Percentiles rank a stretch among this genome's conserved stretches.
These are phyloP conservation scores for Pichia rugopelliculosa DNA, from an alignment of 805 yeast genomes.

Conservation along the genomic window DNA sequence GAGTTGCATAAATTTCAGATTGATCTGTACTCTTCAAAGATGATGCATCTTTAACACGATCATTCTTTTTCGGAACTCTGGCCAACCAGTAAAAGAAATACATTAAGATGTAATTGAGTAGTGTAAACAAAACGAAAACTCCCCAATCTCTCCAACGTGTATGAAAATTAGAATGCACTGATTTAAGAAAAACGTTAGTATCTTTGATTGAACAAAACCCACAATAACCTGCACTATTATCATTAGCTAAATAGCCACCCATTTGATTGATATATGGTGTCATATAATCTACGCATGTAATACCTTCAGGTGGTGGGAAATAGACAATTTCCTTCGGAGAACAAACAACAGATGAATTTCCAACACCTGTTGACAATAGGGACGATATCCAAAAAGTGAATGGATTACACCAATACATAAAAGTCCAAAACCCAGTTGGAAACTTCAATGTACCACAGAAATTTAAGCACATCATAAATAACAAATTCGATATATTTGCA, in stretches of 20 bases:
- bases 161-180: slow-evolving; percentile 34
- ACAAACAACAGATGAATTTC: slow-evolving; percentile 42
- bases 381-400: slow-evolving; percentile 58
- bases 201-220: slow-evolving; percentile 47
- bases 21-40: slow-evolving; percentile 16
- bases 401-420: slow-evolving; percentile 71
- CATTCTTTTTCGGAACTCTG: slow-evolving; percentile 63
- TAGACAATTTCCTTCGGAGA: slow-evolving; percentile 38
- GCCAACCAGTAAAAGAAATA: slow-evolving; percentile 44
- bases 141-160: slow-evolving; percentile 62
- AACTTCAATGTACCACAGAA: slow-evolving; percentile 75
- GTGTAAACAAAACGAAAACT: slow-evolving; percentile 42
- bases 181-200: slow-evolving; percentile 54
- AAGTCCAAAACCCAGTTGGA: slow-evolving; percentile 64
- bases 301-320: slow-evolving; percentile 46
- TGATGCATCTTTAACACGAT: slow-evolving; percentile 26
- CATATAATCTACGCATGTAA: slow-evolving; percentile 53
- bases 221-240: slow-evolving; percentile 44
- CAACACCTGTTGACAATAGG: slow-evolving; percentile 48
- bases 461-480: slow-evolving; percentile 55
- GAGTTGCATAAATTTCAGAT: background rate
- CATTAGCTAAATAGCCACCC: slow-evolving; percentile 43
- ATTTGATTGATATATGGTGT: slow-evolving; percentile 26
- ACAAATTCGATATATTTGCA: slow-evolving; percentile 48
- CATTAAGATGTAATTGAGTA: slow-evolving; percentile 32